Evolutionary conservation across 2,329 filamentous ascomycete species (phyloP).

Genomic region (Fusarium ramigenum): DNA sequence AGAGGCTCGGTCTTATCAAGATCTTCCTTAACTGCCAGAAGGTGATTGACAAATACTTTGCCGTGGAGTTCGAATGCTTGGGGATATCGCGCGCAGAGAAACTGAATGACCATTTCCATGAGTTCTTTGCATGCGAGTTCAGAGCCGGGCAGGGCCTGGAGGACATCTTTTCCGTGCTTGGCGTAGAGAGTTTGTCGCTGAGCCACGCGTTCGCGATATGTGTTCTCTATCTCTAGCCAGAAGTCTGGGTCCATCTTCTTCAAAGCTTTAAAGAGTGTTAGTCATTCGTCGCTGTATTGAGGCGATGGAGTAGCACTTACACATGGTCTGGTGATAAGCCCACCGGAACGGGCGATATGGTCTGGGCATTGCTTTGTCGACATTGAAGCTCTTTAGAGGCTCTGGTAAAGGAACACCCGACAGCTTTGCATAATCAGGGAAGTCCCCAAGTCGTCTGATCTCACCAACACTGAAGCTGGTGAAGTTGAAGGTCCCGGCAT

Average conservation of each 20-base stretch:
- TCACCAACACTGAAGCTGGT: slow-evolving; percentile 78
- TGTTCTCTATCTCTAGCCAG: slow-evolving; percentile 88
- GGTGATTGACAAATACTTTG: slow-evolving; percentile 71
- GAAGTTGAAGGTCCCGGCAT: slow-evolving; percentile 61
- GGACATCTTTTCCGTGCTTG: slow-evolving; percentile 69
- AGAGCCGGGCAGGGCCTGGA: slow-evolving; percentile 76
- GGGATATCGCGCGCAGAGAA: slow-evolving; percentile 81
- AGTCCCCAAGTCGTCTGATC: slow-evolving; percentile 75
- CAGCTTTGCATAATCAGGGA: slow-evolving; percentile 80
- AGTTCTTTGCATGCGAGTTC: slow-evolving; percentile 85
- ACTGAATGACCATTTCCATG: slow-evolving; percentile 87
- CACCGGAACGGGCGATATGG: slow-evolving; percentile 86
- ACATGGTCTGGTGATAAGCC: slow-evolving; percentile 92
- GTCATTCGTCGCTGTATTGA: slow-evolving; percentile 38
- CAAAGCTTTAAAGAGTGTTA: slow-evolving; percentile 63
- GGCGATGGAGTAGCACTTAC: slow-evolving; percentile 54
- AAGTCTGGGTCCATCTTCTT: slow-evolving; percentile 82
- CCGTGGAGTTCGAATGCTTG: slow-evolving; percentile 73
- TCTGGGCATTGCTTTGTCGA: slow-evolving; percentile 72
- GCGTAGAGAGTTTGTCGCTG: slow-evolving; percentile 73
- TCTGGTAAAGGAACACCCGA: slow-evolving; percentile 78
- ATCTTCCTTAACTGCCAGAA: slow-evolving; percentile 70
- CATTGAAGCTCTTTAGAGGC: slow-evolving; percentile 72
- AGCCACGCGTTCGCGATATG: slow-evolving; percentile 72
- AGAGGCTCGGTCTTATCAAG: slow-evolving; percentile 72